phyloP scores from a whole-genome alignment of 2,329 filamentous ascomycete genomes.

The Pseudogymnoascus sp. region DNA sequence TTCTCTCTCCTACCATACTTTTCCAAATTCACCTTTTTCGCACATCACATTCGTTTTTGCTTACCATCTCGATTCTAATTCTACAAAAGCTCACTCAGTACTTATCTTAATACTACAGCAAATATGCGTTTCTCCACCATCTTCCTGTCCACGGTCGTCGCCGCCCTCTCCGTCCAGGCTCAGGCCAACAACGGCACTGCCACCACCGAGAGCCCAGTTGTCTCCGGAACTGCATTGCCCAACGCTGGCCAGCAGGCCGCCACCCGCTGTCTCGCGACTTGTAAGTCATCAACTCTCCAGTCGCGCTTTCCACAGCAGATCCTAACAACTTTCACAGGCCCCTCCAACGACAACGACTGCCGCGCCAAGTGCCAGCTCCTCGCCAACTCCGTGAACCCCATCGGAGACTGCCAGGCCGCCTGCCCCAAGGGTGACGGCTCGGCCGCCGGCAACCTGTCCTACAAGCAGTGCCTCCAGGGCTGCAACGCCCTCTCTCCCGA shows the following conservation, averaged over 20 bases:
- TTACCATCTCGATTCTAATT: not conserved
- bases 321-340: constrained; percentile 2
- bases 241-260: not conserved
- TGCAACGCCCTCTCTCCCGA: not conserved
- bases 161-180: not conserved
- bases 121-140: constrained; percentile 8
- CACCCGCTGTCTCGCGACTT: not conserved
- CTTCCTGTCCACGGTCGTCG: constrained; percentile 5
- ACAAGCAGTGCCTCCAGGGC: not conserved
- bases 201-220: not conserved
- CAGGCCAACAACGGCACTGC: not conserved
- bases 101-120: not conserved
- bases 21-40: not conserved
- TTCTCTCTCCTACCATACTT: not conserved
- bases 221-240: not conserved
- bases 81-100: not conserved
- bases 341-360: not conserved
- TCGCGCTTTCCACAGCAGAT: not conserved
- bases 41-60: not conserved
- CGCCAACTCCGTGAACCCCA: constrained; percentile 6
- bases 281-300: not conserved
- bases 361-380: not conserved
- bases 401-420: not conserved
- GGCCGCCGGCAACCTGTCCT: not conserved
- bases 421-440: not conserved